Conservation (phyloP, 2,329 filamentous ascomycete species). For the Pseudogymnoascus sp. region DNA sequence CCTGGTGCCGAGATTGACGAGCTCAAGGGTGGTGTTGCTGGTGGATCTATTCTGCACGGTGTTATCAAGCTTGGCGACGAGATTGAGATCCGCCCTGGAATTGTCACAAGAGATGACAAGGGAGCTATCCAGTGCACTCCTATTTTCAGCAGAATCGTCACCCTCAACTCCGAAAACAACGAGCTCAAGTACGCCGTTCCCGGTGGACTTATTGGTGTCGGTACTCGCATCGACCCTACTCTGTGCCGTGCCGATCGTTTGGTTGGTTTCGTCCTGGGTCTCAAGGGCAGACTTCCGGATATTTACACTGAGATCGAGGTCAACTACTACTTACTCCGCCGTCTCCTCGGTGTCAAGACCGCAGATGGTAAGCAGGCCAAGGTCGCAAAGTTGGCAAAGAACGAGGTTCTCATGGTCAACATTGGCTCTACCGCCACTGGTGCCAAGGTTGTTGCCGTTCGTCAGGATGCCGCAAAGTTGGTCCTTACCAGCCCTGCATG, state of each 20-base stretch:
- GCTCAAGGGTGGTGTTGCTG: constrained; percentile 95
- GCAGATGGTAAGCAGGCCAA: constrained; percentile 99
- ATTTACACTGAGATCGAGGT: constrained; percentile 99
- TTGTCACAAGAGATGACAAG: constrained; percentile 89
- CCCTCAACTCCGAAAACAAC: constrained; percentile 95
- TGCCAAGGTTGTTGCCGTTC: constrained; percentile 94
- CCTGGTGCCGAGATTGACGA: constrained; percentile 98
- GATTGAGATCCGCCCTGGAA: constrained; percentile 98
- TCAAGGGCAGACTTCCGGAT: constrained; percentile 86
- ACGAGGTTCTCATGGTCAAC: constrained; percentile 99
- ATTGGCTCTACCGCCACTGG: constrained; percentile 96
- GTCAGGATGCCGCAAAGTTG: constrained; percentile 94
- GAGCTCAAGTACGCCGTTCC: constrained; percentile 97
- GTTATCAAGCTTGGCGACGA: constrained; percentile 95
- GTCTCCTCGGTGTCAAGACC: constrained; percentile 92
- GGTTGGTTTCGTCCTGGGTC: constrained; percentile 93
- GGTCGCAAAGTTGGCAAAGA: constrained; percentile 96
- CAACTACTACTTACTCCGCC: constrained; percentile 96
- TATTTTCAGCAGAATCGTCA: constrained; percentile 91
- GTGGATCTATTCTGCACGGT: constrained; percentile 93
- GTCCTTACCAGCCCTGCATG: constrained; percentile 89
- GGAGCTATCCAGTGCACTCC: constrained; percentile 94
- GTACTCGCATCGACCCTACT: constrained; percentile 93
- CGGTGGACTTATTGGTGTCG: constrained; percentile 95
- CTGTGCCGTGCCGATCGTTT: constrained; percentile 98